A percentile compares a stretch with the other conserved stretches of the same genome.
Evolutionary conservation across 768 basidiomycete genomes (phyloP).

Genomic region (Russula lepida): DNA sequence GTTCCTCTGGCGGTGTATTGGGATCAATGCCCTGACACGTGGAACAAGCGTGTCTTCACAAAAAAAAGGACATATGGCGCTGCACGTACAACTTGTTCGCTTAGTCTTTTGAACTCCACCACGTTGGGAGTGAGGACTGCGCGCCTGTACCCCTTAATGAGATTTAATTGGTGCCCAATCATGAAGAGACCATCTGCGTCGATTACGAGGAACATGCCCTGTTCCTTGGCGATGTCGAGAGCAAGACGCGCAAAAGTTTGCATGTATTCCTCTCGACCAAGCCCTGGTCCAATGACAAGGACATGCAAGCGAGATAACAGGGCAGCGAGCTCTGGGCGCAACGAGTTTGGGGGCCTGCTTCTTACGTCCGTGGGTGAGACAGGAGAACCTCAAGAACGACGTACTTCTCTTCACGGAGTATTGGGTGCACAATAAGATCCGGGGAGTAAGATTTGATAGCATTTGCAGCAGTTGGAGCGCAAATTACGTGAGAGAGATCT

Average conservation of each 20-base stretch:
- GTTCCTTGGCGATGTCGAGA: conserved; percentile 56
- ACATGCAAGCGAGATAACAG: conserved; percentile 85
- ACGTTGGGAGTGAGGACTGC: conserved; percentile 92
- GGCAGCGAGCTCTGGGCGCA: conserved; percentile 48
- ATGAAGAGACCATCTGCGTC: conserved; percentile 91
- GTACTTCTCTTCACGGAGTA: conserved; percentile 62
- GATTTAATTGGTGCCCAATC: conserved; percentile 60
- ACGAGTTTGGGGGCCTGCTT: conserved; percentile 39
- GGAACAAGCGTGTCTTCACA: neutral
- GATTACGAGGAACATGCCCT: conserved; percentile 81
- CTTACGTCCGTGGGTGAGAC: neutral
- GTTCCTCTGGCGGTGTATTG: conserved; percentile 39
- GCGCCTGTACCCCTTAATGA: conserved; percentile 78
- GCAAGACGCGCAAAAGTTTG: conserved; percentile 72
- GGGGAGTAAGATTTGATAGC: conserved; percentile 97
- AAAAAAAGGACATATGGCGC: neutral
- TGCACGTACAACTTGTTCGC: conserved; percentile 54
- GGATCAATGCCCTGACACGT: conserved; percentile 41
- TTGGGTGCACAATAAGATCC: conserved; percentile 94
- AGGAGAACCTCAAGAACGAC: conserved; percentile 23
- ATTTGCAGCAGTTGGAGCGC: conserved; percentile 82
- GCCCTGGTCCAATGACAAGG: conserved; percentile 87
- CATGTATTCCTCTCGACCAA: conserved; percentile 90
- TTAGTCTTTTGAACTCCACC: conserved; percentile 82
- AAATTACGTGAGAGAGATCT: conserved; percentile 95